Evolutionary conservation across 2,329 filamentous ascomycete species (phyloP).

Genomic region (Blastomyces percursus): DNA sequence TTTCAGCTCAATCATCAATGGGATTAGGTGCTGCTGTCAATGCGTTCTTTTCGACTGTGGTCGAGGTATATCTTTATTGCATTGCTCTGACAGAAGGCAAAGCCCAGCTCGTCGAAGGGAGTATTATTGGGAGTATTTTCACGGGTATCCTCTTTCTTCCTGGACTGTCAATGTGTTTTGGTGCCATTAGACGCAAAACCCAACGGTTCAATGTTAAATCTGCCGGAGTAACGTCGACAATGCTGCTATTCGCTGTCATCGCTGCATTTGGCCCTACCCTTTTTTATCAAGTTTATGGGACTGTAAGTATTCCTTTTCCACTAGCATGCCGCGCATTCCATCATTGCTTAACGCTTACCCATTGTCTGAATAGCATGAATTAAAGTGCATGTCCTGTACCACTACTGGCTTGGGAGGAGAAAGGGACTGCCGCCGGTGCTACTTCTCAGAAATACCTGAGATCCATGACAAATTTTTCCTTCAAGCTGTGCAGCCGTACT

Average conservation of each 20-base stretch:
- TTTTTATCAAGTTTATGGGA: constrained; percentile 98
- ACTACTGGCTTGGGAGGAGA: constrained; percentile 23
- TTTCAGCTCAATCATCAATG: constrained; percentile 98
- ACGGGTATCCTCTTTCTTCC: constrained; percentile 91
- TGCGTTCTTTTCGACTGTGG: constrained; percentile 93
- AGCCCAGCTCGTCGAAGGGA: constrained; percentile 84
- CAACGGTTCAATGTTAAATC: constrained; percentile 96
- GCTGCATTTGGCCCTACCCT: constrained; percentile 90
- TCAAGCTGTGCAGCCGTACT: constrained; percentile 85
- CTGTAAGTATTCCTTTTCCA: constrained; percentile 42
- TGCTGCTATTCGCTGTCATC: constrained; percentile 93
- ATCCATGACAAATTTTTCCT: constrained; percentile 80
- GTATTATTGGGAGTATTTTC: constrained; percentile 95
- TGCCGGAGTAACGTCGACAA: constrained; percentile 92
- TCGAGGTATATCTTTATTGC: constrained; percentile 96
- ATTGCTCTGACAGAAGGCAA: constrained; percentile 89
- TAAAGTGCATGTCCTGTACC: constrained; percentile 64
- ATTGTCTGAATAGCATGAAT: constrained; percentile 56
- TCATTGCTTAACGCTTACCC: constrained; percentile 24
- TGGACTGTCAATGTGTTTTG: constrained; percentile 96
- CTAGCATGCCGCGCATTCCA: background rate
- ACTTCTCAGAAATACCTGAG: constrained; percentile 78
- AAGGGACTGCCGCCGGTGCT: constrained; percentile 78
- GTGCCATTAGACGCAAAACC: constrained; percentile 93
- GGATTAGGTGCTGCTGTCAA: constrained; percentile 94